phyloP scores from a whole-genome alignment of 306 rosid genomes.

The Acacia melanoxylon region DNA sequence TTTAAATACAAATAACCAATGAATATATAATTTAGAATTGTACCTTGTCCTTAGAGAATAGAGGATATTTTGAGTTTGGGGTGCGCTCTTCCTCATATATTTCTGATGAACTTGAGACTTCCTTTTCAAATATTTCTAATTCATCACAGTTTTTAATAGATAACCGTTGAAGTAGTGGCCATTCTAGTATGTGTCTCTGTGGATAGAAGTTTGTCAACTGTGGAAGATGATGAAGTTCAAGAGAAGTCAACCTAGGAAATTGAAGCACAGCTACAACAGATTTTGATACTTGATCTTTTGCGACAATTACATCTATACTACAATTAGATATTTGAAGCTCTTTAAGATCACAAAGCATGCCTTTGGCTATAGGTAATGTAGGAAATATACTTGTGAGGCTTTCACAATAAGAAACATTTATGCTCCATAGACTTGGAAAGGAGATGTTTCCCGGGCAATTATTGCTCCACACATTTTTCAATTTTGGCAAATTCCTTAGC shows the following conservation, averaged over 20 bases:
- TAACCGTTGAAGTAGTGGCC: neutral
- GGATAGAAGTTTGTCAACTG: neutral
- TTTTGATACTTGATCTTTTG: neutral
- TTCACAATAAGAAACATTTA: neutral
- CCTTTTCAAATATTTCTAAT: neutral
- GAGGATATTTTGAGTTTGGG: too few relatives aligned
- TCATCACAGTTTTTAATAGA: rapidly evolving
- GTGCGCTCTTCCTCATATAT: too few relatives aligned
- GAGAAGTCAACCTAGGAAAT: neutral
- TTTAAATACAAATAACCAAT: too few relatives aligned
- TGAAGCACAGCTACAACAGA: neutral
- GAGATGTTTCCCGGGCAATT: neutral
- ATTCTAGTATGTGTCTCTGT: neutral
- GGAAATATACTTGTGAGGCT: neutral
- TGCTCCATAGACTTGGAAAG: neutral
- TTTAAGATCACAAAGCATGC: too few relatives aligned
- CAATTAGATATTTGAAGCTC: rapidly evolving
- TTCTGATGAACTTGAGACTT: too few relatives aligned
- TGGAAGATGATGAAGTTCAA: rapidly evolving
- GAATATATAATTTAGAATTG: too few relatives aligned
- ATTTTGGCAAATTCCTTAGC: too few relatives aligned
- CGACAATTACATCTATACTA: neutral
- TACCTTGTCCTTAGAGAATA: neutral
- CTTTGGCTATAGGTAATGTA: neutral
- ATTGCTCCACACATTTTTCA: neutral